Base-by-base conservation (phyloP, 306 rosid species). In the Begonia masoniana region DNA sequence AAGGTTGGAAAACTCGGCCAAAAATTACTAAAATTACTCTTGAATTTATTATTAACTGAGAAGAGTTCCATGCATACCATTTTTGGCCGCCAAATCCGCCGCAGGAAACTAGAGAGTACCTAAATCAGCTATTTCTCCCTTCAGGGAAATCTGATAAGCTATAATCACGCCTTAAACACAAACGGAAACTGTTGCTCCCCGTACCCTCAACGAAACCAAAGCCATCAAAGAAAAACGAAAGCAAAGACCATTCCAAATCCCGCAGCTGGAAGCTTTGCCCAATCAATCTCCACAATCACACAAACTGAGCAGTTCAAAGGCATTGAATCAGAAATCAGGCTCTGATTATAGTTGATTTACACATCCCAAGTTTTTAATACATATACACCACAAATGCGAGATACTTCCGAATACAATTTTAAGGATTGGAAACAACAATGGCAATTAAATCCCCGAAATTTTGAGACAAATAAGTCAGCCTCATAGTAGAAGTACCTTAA, bases 1-100 rank as follows among this genome's bases (percentile, higher is more conserved):
- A 45, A 45, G n/a, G 0, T 4, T 12, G 6, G 3, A 10, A 45
- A 45, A n/a, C 47, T 43, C 47, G 6, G 15, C 4, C 7, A 45
- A 45, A 45, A n/a, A 10, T 45, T 10, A 4, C 15, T 45, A 45
- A 45, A 48, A 55, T 55, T 58, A 43, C 21, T 16, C 35, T 47
- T 52, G 56, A 45, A n/a, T 10, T 10, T 45, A 4, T 6, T 2
- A 11, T 10, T 45, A 45, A 45, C 5, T 2, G n/a, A 45, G n/a
- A 7, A 45, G 9, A 46, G 58, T 74, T 55, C 8, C 26, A 19
- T 63, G 47, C 61, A 43, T 74, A 76, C 91, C 91, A 82, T 76
- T 59, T 59, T 55, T 15, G 52, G 16, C 15, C 35, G 36, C 26
- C 47, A 59, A 15, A 15, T 2, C 35, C 17, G 47, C 13, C n/a